Percentiles rank a stretch among this genome's conserved stretches.
Conservation (phyloP, 371 early-diverging fungal genomes). For the Mortierella sp. region DNA sequence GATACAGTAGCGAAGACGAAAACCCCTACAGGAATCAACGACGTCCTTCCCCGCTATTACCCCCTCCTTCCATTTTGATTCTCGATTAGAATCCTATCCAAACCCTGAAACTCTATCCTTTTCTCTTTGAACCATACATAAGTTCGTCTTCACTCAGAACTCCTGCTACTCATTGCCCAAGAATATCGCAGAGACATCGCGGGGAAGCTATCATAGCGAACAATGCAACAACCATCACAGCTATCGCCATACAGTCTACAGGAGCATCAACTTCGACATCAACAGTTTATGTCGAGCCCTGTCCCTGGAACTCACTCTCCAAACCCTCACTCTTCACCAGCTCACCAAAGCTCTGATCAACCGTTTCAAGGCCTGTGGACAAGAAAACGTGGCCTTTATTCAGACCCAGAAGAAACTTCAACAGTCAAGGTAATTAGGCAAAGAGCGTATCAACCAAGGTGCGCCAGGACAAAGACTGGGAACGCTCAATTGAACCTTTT, state of each 20-base stretch:
- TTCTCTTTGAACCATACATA: neutral
- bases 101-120: neutral
- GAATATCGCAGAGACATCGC: neutral
- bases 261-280: neutral
- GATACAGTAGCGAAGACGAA: neutral
- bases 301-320: neutral
- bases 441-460: neutral
- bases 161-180: neutral
- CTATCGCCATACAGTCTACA: neutral
- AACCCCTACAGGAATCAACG: neutral
- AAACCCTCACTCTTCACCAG: neutral
- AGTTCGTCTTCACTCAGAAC: neutral
- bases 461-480: neutral
- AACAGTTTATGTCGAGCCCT: neutral
- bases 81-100: neutral
- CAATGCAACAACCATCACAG: neutral
- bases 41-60: neutral
- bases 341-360: neutral
- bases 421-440: constrained; percentile 8
- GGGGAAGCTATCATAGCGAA: neutral
- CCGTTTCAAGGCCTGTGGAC: constrained; percentile 12
- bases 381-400: constrained; percentile 20
- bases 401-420: constrained; percentile 6
- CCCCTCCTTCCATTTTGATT: neutral
- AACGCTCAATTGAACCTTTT: neutral